Evolutionary conservation across 768 basidiomycete genomes (phyloP).

Genomic region (Pholiota conissans): DNA sequence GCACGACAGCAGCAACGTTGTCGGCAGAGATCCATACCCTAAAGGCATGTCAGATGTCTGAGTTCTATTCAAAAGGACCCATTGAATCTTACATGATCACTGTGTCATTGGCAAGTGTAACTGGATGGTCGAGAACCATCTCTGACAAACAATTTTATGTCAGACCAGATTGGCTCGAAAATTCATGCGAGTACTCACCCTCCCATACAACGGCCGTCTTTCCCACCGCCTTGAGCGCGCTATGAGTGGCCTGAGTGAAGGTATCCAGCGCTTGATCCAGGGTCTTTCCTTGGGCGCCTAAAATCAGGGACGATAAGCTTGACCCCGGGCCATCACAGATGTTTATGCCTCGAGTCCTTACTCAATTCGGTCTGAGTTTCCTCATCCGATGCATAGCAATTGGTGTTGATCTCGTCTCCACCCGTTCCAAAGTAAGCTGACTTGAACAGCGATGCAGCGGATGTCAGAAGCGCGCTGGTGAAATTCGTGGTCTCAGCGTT

Average conservation of each 20-base stretch:
- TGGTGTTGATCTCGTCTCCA: constrained; percentile 77
- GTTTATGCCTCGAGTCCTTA: constrained; percentile 18
- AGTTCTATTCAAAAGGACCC: neutral
- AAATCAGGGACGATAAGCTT: neutral
- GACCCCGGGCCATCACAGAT: neutral
- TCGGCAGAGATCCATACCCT: constrained; percentile 74
- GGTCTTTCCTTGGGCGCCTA: constrained; percentile 43
- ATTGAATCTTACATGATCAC: constrained; percentile 50
- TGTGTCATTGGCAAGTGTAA: constrained; percentile 46
- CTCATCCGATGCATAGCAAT: constrained; percentile 63
- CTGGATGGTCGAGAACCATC: constrained; percentile 57
- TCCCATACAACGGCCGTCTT: constrained; percentile 87
- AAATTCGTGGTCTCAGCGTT: constrained; percentile 60
- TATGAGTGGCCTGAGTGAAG: constrained; percentile 62
- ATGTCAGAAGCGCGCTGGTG: constrained; percentile 50
- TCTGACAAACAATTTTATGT: constrained; percentile 45
- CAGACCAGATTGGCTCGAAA: neutral
- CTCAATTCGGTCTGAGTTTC: constrained; percentile 57
- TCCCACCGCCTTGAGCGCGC: constrained; percentile 46
- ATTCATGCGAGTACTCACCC: constrained; percentile 40
- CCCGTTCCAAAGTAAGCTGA: constrained; percentile 73
- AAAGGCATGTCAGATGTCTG: neutral
- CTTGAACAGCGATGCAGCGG: constrained; percentile 50
- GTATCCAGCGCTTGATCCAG: constrained; percentile 60
- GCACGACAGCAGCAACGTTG: constrained; percentile 55